Evolutionary conservation across 192 early-diverging fungal species (phyloP).

Genomic region (Coemansia sp.): DNA sequence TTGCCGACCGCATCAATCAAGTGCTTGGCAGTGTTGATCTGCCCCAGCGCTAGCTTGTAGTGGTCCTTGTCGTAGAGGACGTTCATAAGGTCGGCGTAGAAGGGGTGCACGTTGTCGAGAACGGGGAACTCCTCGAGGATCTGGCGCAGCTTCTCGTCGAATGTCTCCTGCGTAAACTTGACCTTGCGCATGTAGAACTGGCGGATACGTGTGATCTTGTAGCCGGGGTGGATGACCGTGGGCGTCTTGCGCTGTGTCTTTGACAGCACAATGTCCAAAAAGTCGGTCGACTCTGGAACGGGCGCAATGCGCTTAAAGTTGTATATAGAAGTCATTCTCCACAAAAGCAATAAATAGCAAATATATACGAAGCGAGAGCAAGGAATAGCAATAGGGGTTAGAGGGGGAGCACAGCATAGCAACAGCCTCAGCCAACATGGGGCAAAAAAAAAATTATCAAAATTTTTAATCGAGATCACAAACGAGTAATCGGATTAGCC

Average conservation of each 20-base stretch:
- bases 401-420: too few species aligned
- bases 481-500: background rate
- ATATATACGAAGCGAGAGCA: background rate
- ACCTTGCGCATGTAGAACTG: constrained; percentile 99
- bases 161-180: constrained; percentile 96
- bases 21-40: constrained; percentile 97
- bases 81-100: constrained; percentile 99
- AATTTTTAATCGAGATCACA: constrained; percentile 11
- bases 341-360: background rate
- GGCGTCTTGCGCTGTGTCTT: constrained; percentile 99
- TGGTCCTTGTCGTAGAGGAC: constrained; percentile 99
- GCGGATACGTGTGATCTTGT: constrained; percentile 95
- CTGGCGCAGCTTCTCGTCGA: constrained; percentile 93
- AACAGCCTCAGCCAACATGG: background rate
- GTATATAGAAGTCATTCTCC: constrained; percentile 68
- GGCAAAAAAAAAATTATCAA: constrained; percentile 6
- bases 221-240: constrained; percentile 94
- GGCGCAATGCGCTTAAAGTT: constrained; percentile 98
- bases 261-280: constrained; percentile 96
- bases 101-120: constrained; percentile 98
- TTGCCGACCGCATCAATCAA: constrained; percentile 96
- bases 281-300: constrained; percentile 86
- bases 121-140: constrained; percentile 97
- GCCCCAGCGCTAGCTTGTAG: constrained; percentile 98
- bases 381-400: background rate